Base-by-base conservation (phyloP, 2,329 filamentous ascomycete genomes). In the Elsinoe australis region DNA sequence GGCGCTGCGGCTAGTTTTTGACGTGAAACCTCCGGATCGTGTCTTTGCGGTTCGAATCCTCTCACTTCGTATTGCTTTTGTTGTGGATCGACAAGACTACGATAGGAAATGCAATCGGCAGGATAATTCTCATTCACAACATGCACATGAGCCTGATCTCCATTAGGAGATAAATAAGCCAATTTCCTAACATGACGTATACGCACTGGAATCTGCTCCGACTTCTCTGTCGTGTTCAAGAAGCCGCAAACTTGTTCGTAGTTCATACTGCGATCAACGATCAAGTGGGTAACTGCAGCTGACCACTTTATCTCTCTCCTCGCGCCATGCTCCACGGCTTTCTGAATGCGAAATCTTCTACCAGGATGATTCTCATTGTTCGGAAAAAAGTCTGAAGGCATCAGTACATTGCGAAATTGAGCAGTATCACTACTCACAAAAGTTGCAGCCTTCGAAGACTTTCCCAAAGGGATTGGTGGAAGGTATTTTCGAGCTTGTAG, bases 301-400 rank as follows among this genome's bases (percentile, higher is more conserved):
- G 64, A 63, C 59, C 82, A 77, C 0, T 71, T 66, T 44, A 73
- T 74, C 21, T 79, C 75, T 81, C 88, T 92, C 1, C 62, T 67
- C 1, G 83, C 90, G 34, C 90, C 90, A 61, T 81, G 81, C 57
- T 87, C 80, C 45, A 79, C 74, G 0, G 85, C 82, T 61, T 83
- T 88, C 22, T 75, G 75, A 46, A 95, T 94, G 3, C 85, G 80
- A 50, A 81, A 65, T 48, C 77, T 78, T 31, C 89, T 77, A 5
- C 76, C 71, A 8, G 76, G 75, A 24, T 82, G 78, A 38, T 84
- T 74, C 53, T 90, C 83, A 54, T 87, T 79, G 55, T 92, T 85
- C 0, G 88, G 90, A 4, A 94, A 78, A 61, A 92, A 95, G 65
- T 79, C 71, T 74, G 24, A 2, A 21, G 22, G 14, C 3, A 18